Base-by-base conservation (phyloP, 108 stramenopile genomes). In the Aurantiochytrium sp. region DNA sequence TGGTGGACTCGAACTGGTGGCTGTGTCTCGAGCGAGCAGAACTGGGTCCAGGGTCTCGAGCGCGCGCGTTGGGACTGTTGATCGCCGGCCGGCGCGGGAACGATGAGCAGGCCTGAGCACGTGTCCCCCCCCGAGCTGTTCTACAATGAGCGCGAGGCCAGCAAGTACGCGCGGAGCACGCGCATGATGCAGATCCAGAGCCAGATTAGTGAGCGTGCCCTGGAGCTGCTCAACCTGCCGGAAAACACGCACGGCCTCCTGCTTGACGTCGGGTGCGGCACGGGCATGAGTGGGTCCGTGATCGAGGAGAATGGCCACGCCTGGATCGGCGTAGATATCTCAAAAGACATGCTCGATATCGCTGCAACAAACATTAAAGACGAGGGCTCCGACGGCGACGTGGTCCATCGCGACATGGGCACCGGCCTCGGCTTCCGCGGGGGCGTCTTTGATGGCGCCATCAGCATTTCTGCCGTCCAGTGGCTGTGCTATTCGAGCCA, bases 401-500 rank as follows among this genome's bases (percentile, higher is more conserved):
- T 42, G 73, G 92, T 58, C 16, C 87, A 92, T 19, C 69, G 72
- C 18, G 99, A 99, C 90, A 99, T 99, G 98, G 99, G 99, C 59
- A 97, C 97, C 21, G 99, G 99, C 18, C 90, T 99, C 29, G 98
- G 98, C 55, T 99, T 99, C 92, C 96, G 98, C 58, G 96, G 97
- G n/a, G 98, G 96, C 18, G 95, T 96, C 1, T 99, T 99, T 90
- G 99, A 99, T 92, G 98, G 98, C n/a, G 96, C 95, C 90, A 96
- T 99, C 89, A 97, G 97, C 88, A 98, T 99, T 71, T 98, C 97
- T 28, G 99, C 99, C 16, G 87, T 99, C 59, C 99, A 99, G 93
- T 99, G 99, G 99, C 94, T 99, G 2, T 99, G 99, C 92, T 99
- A 99, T 92, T 95, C 97, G 76, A 97, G 97, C 76, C 91, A 95